Evolutionary conservation across 129 eudicot genomes (phyloP).

Genomic region (Silybum marianum): DNA sequence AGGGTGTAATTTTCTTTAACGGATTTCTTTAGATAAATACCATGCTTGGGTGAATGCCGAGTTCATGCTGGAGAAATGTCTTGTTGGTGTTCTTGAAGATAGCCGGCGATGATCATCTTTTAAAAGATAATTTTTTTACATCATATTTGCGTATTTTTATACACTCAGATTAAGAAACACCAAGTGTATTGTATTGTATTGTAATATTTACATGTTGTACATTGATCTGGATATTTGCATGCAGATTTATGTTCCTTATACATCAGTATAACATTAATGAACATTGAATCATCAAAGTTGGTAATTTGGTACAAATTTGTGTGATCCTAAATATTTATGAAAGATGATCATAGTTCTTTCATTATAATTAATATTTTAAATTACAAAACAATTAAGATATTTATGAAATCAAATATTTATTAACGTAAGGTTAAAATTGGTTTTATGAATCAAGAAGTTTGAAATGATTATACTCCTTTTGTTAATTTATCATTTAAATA

Average conservation of each 20-base stretch:
- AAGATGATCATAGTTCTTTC: no score
- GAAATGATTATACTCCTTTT: no score
- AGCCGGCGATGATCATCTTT: constrained; percentile 24
- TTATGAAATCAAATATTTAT: no score
- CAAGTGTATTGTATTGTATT: not conserved
- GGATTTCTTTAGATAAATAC: constrained; percentile 36
- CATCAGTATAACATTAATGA: not conserved
- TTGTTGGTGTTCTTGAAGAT: constrained; percentile 42
- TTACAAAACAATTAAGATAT: no score
- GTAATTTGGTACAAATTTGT: not conserved
- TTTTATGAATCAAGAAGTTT: no score
- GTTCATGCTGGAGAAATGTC: constrained; percentile 46
- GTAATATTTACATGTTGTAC: not conserved
- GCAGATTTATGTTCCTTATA: constrained; percentile 16
- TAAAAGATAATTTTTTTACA: not conserved
- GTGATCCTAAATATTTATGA: no score
- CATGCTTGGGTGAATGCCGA: constrained; percentile 56
- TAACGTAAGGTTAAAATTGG: no score
- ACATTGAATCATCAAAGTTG: no score
- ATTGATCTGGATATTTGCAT: constrained; percentile 1
- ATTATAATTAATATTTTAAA: no score
- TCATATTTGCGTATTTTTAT: not conserved
- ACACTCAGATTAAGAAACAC: constrained; percentile 2
- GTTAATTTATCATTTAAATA: no score
- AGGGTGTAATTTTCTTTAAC: constrained; percentile 11